These are phyloP conservation scores for Nicotiana tabacum DNA, from an alignment of 257 asterid species.

Conservation along the genomic window DNA sequence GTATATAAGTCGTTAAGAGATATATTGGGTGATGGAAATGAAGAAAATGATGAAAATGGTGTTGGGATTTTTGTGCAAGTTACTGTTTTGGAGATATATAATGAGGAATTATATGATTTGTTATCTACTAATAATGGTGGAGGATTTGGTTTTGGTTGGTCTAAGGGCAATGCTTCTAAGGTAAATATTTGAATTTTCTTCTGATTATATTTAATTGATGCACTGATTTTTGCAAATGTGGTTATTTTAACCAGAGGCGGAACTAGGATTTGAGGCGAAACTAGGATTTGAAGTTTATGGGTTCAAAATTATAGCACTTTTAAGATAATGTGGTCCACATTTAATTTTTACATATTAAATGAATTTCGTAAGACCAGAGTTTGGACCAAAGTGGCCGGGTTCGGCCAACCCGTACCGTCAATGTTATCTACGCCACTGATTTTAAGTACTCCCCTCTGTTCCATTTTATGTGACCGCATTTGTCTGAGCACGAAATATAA, in stretches of 20 bases:
- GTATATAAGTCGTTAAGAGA: slow-evolving; percentile 77
- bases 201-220: background rate
- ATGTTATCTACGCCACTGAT: no score
- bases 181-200: slow-evolving; percentile 20
- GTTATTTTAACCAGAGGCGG: no score
- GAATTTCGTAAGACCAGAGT: no score
- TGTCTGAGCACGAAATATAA: background rate
- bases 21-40: slow-evolving; percentile 58
- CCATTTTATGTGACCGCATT: background rate
- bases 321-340: no score
- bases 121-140: slow-evolving; percentile 52
- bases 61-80: slow-evolving; percentile 77
- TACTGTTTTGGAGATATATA: slow-evolving; percentile 83
- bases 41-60: slow-evolving; percentile 22
- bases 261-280: no score
- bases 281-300: no score
- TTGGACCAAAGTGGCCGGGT: no score
- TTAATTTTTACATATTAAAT: no score
- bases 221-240: no score
- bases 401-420: no score
- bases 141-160: slow-evolving; percentile 74
- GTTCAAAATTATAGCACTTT: no score
- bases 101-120: slow-evolving; percentile 88
- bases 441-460: background rate
- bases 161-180: slow-evolving; percentile 74